phyloP scores from a whole-genome alignment of 1,284 basidiomycete genomes.

The Malassezia dermatis region DNA sequence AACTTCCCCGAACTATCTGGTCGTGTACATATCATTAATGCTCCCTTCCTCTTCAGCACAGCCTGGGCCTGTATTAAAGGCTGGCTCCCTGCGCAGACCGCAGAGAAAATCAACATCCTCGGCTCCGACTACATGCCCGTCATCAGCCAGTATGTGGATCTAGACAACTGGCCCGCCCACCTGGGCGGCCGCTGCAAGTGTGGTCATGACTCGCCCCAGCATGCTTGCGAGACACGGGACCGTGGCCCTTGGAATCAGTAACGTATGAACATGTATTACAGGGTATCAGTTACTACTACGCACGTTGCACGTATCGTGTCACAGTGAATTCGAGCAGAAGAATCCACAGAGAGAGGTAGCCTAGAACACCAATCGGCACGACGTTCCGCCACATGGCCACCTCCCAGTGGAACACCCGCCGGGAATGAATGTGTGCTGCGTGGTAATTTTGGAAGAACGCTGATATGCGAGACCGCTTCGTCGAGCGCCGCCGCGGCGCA shows the following conservation, averaged over 20 bases:
- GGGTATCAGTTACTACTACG: background rate
- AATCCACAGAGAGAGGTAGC: slow-evolving; percentile 40
- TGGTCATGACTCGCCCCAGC: background rate
- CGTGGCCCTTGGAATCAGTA: slow-evolving; percentile 31
- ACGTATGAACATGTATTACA: too few relatives aligned
- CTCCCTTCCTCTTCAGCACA: slow-evolving; percentile 37
- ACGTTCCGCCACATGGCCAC: slow-evolving; percentile 44
- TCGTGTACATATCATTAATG: slow-evolving; percentile 45
- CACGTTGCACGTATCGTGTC: background rate
- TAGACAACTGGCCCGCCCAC: slow-evolving; percentile 29
- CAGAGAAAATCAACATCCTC: slow-evolving; percentile 41
- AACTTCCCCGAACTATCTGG: slow-evolving; percentile 44
- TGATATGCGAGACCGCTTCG: slow-evolving; percentile 7
- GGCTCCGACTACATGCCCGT: slow-evolving; percentile 27
- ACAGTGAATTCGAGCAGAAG: slow-evolving; percentile 19
- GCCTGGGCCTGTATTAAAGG: slow-evolving; percentile 42
- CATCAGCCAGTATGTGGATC: slow-evolving; percentile 29
- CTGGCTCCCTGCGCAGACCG: slow-evolving; percentile 39
- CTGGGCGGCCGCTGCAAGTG: slow-evolving; percentile 41
- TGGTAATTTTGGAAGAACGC: slow-evolving; percentile 14
- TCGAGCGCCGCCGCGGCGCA: background rate
- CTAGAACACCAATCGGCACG: slow-evolving; percentile 34
- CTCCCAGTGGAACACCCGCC: slow-evolving; percentile 44
- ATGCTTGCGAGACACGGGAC: slow-evolving; percentile 27
- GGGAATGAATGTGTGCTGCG: slow-evolving; percentile 13